Conservation (phyloP, 2,329 filamentous ascomycete species). For the Lojkania enalia region DNA sequence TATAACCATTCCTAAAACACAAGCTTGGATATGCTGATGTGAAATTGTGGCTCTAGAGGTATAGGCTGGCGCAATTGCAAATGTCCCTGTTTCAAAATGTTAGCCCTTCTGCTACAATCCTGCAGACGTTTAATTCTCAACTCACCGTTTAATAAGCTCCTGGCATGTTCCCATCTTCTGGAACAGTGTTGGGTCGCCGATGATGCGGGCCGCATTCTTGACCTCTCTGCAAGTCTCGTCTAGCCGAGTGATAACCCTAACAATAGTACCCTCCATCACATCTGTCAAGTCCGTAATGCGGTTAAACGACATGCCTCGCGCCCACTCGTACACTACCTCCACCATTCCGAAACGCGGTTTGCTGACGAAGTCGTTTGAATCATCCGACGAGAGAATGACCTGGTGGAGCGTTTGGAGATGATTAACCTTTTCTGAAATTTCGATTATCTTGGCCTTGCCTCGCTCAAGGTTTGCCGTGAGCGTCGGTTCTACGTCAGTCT, state of each 20-base stretch:
- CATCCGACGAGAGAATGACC: slow-evolving; percentile 86
- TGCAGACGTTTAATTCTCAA: slow-evolving; percentile 42
- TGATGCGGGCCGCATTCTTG: slow-evolving; percentile 93
- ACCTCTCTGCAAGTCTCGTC: slow-evolving; percentile 98
- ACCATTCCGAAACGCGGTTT: slow-evolving; percentile 89
- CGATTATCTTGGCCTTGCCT: slow-evolving; percentile 82
- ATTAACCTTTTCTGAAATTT: slow-evolving; percentile 91
- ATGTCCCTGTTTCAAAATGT: slow-evolving; percentile 41
- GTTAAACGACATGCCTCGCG: slow-evolving; percentile 95
- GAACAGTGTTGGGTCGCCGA: slow-evolving; percentile 90
- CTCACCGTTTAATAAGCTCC: slow-evolving; percentile 96
- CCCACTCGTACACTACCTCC: slow-evolving; percentile 99
- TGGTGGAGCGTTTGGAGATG: slow-evolving; percentile 86
- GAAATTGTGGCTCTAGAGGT: slow-evolving; percentile 29
- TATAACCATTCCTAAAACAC: slow-evolving; percentile 7
- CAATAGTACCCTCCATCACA: slow-evolving; percentile 95
- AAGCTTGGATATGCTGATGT: slow-evolving; percentile 5
- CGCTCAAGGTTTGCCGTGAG: slow-evolving; percentile 80
- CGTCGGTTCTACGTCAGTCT: slow-evolving; percentile 79
- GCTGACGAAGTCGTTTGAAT: slow-evolving; percentile 88
- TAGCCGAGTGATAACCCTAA: slow-evolving; percentile 87
- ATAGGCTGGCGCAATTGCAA: slow-evolving; percentile 46
- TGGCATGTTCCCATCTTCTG: slow-evolving; percentile 97
- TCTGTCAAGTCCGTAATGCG: slow-evolving; percentile 96
- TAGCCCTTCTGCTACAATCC: slow-evolving; percentile 18